These are phyloP conservation scores for Exophiala alcalophila DNA, from an alignment of 2,329 filamentous ascomycete species.

Conservation along the genomic window DNA sequence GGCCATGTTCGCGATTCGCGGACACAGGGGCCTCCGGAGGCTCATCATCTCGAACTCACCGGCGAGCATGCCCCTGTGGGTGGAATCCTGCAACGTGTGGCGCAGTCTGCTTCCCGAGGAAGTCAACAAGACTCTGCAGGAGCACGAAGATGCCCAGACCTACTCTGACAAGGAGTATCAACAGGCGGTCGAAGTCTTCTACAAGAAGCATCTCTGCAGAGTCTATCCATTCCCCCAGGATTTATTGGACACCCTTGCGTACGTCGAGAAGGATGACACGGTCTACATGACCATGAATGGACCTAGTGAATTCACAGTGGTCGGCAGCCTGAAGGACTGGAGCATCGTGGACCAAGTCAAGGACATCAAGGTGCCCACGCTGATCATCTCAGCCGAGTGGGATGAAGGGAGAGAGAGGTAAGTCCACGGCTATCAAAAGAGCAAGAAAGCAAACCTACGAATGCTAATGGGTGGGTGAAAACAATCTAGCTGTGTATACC, in stretches of 20 bases:
- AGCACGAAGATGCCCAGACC: constrained; percentile 24
- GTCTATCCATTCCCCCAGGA: constrained; percentile 37
- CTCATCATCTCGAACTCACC: constrained; percentile 38
- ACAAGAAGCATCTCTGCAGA: constrained; percentile 33
- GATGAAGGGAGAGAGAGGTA: constrained; percentile 33
- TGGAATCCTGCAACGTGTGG: constrained; percentile 29
- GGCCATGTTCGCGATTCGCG: constrained; percentile 41
- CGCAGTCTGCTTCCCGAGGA: constrained; percentile 29
- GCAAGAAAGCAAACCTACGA: no score
- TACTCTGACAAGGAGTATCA: constrained; percentile 32
- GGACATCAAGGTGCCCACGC: constrained; percentile 39
- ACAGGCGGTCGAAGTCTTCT: constrained; percentile 32
- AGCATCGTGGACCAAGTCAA: constrained; percentile 35
- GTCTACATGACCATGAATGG: constrained; percentile 36
- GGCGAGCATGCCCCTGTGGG: constrained; percentile 32
- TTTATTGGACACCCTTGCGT: constrained; percentile 23
- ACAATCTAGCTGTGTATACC: constrained; percentile 16
- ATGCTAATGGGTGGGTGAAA: no score
- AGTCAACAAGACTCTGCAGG: constrained; percentile 20
- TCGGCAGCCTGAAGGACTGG: constrained; percentile 43
- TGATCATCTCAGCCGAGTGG: constrained; percentile 45
- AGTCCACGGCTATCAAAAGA: neutral
- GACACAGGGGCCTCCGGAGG: constrained; percentile 38
- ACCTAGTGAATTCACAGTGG: constrained; percentile 40
- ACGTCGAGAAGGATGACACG: constrained; percentile 32